Conservation (phyloP, 1,139 yeast species). For the Suhomyces wounanorum region DNA sequence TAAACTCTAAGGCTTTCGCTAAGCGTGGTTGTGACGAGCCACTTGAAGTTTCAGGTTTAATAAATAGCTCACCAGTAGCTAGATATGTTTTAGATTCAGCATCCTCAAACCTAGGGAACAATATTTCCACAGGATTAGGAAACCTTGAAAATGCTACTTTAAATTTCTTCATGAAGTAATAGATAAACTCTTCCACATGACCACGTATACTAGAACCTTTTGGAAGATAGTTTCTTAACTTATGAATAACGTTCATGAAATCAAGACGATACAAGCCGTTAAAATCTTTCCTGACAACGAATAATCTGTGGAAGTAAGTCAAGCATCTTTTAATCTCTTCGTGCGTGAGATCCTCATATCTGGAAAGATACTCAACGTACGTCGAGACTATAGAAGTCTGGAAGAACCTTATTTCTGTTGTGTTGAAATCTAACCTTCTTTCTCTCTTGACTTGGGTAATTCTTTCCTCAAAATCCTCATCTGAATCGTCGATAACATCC, state of each 20-base stretch:
- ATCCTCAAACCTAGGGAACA: constrained; percentile 64
- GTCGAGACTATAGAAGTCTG: constrained; percentile 50
- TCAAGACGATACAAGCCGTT: constrained; percentile 73
- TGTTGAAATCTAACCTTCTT: constrained; percentile 50
- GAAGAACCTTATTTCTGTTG: constrained; percentile 43
- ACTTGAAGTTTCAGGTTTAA: constrained; percentile 23
- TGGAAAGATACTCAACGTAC: constrained; percentile 50
- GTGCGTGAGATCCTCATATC: constrained; percentile 63
- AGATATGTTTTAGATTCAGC: constrained; percentile 38
- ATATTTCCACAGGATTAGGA: constrained; percentile 68
- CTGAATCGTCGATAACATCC: constrained; percentile 44
- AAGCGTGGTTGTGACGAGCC: constrained; percentile 24
- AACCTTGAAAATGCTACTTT: constrained; percentile 47
- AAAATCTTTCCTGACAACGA: constrained; percentile 60
- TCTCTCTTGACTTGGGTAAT: constrained; percentile 43
- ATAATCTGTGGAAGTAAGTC: constrained; percentile 70
- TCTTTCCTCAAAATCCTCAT: constrained; percentile 48
- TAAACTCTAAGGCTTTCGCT: constrained; percentile 43
- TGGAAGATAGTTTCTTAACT: constrained; percentile 35
- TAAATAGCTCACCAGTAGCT: constrained; percentile 53
- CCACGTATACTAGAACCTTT: constrained; percentile 43
- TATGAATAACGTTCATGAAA: constrained; percentile 52
- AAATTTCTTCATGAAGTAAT: constrained; percentile 67
- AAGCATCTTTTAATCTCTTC: constrained; percentile 65
- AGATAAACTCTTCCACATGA: constrained; percentile 67